Base-by-base conservation (phyloP, 805 yeast genomes). In the Allodekkera sacchari region DNA sequence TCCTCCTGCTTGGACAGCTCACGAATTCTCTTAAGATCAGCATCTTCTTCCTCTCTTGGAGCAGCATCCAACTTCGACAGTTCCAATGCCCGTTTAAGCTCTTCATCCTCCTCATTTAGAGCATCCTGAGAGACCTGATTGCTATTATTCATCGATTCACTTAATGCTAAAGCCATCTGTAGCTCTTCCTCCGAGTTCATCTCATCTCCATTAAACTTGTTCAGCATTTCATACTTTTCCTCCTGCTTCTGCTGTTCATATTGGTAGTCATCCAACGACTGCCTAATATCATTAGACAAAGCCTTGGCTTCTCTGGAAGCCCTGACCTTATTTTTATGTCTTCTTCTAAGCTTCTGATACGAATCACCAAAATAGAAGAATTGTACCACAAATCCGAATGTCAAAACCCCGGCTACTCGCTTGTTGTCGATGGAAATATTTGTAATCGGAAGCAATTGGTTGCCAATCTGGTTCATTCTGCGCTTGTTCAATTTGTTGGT, bases 321-420 rank as follows among this genome's bases (percentile, higher is more conserved):
- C 28, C 45, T 42, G 30, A 44, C 39, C 14, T 37, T 38, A 6
- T 38, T 34, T 18, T 33, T 37, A 18, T 36, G 36, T 19, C 29
- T 20, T n/a, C 20, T 38, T 19, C 22, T 25, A 6, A 6, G 10
- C 22, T 31, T 39, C 15, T 42, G 33, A 27, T 49, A 47, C 13
- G 44, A 42, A 21, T 60, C 63, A 1, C 73, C 75, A 52, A 66
- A 63, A 33, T 60, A 63, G 41, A 70, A 70, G 40, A 64, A 64
- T 36, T 68, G 73, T 1, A 65, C 50, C 3, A 54, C 40, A 18
- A 66, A 59, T 1, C 69, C 72, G 38, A 62, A 54, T 1, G 59
- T 40, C 3, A 64, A 46, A 2, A 68, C 40, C 6, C 76, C 75
- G 23, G 46, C 37, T 3, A 49, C 36, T 4, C 27, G 24, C 7